Base-by-base conservation (phyloP, 148 eudicot genomes). In the Polygonum aviculare region DNA sequence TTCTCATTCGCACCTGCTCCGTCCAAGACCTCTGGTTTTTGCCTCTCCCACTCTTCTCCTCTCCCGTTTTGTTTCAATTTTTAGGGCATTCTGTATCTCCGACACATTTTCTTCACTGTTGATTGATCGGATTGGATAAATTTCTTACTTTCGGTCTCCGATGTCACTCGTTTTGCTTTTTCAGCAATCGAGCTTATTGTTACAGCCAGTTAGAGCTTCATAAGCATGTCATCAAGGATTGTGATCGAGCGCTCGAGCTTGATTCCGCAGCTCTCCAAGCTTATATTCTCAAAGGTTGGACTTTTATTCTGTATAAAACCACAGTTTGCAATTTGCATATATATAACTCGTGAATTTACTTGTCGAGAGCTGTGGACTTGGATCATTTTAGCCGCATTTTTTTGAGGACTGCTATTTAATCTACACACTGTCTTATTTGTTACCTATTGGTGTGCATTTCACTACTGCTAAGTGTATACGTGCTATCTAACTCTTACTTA, bases 121-220 rank as follows among this genome's bases (percentile, higher is more conserved):
- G 73, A 16, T 74, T 74, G 76, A 51, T 33, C 11, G 41, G 62
- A 15, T 35, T 54, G 7, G 22, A n/a, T 3, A 45, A 9, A 5
- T 48, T 44, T 35, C 44, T 35, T 74, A 2, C 38, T 74, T 36
- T 67, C 31, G 39, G 60, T 16, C 75, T 62, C 69, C 5, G 11
- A 21, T 62, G 35, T 31, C 36, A 22, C 21, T 74, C 55, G 40
- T 22, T 83, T 69, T 44, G 45, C 52, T 18, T 72, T 72, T 80
- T 69, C 90, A 95, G 98, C 83, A 95, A 95, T 87, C 88, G 98
- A 84, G 98, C 98, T 18, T 95, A 86, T 69, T 95, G 98, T 79
- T 95, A 95, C 67, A 86, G 96, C 79, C 97, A 92, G 84, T 80
- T 95, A 88, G 98, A 95, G 92, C 91, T 95, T n/a, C 97, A 95